Percentiles rank a stretch among this genome's conserved stretches.
Conservation (phyloP, 192 early-diverging fungal genomes). For the Coemansia nantahalensis region DNA sequence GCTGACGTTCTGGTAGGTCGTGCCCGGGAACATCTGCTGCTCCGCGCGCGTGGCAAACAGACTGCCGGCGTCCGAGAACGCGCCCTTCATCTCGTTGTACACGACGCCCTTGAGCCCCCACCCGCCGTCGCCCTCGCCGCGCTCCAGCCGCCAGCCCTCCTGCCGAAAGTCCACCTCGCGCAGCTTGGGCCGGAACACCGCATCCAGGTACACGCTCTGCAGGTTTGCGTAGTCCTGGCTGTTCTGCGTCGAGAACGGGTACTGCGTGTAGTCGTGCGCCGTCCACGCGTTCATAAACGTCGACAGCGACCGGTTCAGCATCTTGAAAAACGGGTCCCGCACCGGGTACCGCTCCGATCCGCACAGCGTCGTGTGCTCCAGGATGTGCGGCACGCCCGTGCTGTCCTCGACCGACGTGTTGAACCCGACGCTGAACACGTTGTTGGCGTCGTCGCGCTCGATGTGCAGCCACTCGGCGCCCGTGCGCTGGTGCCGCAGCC, state of each 20-base stretch:
- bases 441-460: constrained; percentile 81
- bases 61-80: constrained; percentile 75
- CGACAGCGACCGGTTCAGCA: constrained; percentile 91
- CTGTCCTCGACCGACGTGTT: constrained; percentile 77
- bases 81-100: constrained; percentile 98
- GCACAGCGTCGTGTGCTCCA: constrained; percentile 94
- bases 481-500: constrained; percentile 69
- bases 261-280: constrained; percentile 82
- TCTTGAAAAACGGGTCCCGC: constrained; percentile 98
- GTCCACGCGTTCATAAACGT: constrained; percentile 99
- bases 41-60: constrained; percentile 74
- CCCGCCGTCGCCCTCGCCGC: constrained; percentile 59
- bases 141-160: constrained; percentile 93
- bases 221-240: constrained; percentile 85
- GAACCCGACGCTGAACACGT: constrained; percentile 93
- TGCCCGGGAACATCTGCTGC: constrained; percentile 79
- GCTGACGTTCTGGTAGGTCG: constrained; percentile 78
- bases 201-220: constrained; percentile 88
- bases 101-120: constrained; percentile 89
- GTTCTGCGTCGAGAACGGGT: constrained; percentile 94
- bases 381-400: constrained; percentile 90
- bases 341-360: constrained; percentile 87
- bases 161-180: constrained; percentile 85
- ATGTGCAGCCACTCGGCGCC: constrained; percentile 91
- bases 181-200: constrained; percentile 79